These are phyloP conservation scores for Adansonia grandidieri DNA, from an alignment of 441 rosid species.

Conservation along the genomic window DNA sequence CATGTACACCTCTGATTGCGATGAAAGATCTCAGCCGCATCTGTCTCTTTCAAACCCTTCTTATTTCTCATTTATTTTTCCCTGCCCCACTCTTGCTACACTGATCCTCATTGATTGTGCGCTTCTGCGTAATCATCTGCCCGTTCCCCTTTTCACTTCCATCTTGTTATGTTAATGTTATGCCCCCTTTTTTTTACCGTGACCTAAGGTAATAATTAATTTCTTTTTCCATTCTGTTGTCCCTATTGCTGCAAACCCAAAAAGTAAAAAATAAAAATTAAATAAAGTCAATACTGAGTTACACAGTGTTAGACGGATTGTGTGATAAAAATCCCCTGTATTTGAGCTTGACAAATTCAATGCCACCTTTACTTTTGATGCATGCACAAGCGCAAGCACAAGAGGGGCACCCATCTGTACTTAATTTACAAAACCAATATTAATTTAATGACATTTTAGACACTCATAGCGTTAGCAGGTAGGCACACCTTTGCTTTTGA, in stretches of 20 bases:
- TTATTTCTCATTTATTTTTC: not conserved
- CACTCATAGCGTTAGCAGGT: not conserved
- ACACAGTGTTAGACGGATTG: not conserved
- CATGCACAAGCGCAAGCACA: not conserved
- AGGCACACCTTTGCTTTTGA: not conserved
- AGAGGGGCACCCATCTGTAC: slow-evolving; percentile 10
- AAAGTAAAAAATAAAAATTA: too few species aligned
- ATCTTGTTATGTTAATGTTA: too few species aligned
- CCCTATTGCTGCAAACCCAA: not conserved
- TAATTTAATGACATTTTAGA: not conserved
- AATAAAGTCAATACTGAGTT: not conserved
- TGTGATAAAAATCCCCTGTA: not conserved
- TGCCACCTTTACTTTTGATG: not conserved
- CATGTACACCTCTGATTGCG: not conserved
- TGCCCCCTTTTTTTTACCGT: not conserved
- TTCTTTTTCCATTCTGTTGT: not conserved
- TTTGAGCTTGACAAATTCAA: slow-evolving; percentile 6
- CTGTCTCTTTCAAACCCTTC: slow-evolving; percentile 34
- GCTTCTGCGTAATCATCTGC: not conserved
- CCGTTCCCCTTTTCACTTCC: not conserved
- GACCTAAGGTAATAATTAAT: not conserved
- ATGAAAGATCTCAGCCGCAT: slow-evolving; percentile 30
- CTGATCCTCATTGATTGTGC: not conserved
- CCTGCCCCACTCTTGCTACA: not conserved
- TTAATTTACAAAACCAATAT: not conserved